A percentile compares a stretch with the other conserved stretches of the same genome.
Conservation (phyloP, 306 rosid genomes). For the Cajanus cajan region DNA sequence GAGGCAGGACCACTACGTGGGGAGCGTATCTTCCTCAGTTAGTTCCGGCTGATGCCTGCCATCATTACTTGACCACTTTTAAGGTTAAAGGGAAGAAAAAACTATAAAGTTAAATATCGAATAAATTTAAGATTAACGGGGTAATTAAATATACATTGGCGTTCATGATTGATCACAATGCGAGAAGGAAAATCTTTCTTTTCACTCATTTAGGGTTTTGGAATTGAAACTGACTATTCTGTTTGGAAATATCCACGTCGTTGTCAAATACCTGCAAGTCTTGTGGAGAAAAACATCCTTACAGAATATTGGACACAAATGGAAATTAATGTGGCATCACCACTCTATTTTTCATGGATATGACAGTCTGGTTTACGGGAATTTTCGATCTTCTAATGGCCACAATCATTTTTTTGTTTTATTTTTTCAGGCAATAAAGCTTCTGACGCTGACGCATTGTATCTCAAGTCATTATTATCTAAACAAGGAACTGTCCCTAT, state of each 20-base stretch:
- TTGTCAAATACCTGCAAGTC: not conserved
- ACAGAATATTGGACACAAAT: not conserved
- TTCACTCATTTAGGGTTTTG: not conserved
- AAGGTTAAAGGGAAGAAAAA: not conserved
- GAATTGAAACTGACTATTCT: not conserved
- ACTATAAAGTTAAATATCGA: not conserved
- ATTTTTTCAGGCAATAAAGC: not conserved
- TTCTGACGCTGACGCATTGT: not conserved
- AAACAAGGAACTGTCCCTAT: slow-evolving; percentile 6
- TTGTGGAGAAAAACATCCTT: slow-evolving; percentile 1
- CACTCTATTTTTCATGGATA: not conserved
- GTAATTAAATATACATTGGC: not conserved
- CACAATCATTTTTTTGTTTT: slow-evolving; percentile 20
- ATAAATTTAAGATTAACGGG: not conserved
- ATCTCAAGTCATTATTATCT: not conserved
- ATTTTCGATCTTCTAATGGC: not conserved
- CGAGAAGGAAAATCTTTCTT: not conserved
- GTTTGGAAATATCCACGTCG: not conserved
- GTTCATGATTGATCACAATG: not conserved
- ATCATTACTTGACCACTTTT: slow-evolving; percentile 35
- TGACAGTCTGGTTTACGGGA: not conserved
- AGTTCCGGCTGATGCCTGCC: slow-evolving; percentile 7
- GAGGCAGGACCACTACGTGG: slow-evolving; percentile 29
- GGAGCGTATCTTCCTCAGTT: not conserved
- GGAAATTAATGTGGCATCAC: not conserved